Evolutionary conservation across 345 rosid genomes (phyloP).

Genomic region (Crucihimalaya himalaica): DNA sequence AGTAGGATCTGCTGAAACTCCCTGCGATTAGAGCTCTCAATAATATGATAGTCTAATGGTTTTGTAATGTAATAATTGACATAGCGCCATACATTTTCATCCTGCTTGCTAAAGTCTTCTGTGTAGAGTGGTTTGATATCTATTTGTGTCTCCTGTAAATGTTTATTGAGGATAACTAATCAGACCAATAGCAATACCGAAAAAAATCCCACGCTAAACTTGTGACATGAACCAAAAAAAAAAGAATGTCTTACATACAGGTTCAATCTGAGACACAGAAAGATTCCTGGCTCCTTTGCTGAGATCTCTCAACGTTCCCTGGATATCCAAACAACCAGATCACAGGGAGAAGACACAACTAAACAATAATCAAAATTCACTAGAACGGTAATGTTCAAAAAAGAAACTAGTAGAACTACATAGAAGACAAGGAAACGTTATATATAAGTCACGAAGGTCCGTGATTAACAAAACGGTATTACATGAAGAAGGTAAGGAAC

Average conservation of each 20-base stretch:
- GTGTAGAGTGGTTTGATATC: background rate
- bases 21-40: background rate
- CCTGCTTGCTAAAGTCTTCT: background rate
- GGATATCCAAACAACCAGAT: background rate
- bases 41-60: background rate
- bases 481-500: background rate
- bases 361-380: background rate
- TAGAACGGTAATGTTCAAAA: background rate
- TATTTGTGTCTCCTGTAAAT: background rate
- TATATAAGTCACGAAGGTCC: background rate
- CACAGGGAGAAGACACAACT: background rate
- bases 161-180: background rate
- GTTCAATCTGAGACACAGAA: background rate
- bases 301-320: background rate
- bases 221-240: background rate
- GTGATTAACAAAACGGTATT: background rate
- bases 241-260: slow-evolving; percentile 1
- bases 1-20: background rate
- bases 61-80: background rate
- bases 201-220: background rate
- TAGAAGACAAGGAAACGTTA: background rate
- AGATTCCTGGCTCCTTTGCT: background rate
- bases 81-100: background rate
- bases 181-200: background rate
- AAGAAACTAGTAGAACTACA: background rate